These are phyloP conservation scores for Aspergillus novoparasiticus DNA, from an alignment of 2,329 filamentous ascomycete species.

Conservation along the genomic window DNA sequence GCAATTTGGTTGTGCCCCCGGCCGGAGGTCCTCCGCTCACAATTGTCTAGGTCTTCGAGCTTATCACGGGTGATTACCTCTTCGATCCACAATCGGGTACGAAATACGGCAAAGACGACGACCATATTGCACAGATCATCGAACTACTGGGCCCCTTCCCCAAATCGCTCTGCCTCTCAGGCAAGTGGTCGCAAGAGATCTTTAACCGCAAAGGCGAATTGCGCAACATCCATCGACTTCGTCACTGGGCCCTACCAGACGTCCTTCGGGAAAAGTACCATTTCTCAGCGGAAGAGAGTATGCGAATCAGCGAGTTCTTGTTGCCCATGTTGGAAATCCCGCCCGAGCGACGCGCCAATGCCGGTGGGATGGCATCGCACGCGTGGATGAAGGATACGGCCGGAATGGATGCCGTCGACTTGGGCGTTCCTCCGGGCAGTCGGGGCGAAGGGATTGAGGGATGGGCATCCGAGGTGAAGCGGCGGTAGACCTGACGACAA, in stretches of 20 bases:
- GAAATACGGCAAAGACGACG: conserved; percentile 98
- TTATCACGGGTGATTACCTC: conserved; percentile 97
- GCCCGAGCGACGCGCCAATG: conserved; percentile 88
- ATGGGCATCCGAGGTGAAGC: conserved; percentile 87
- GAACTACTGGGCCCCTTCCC: conserved; percentile 93
- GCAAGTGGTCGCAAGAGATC: conserved; percentile 98
- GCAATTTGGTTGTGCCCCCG: not conserved
- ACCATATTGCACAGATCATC: conserved; percentile 98
- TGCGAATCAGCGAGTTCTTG: conserved; percentile 78
- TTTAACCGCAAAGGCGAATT: conserved; percentile 98
- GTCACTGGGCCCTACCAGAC: conserved; percentile 93
- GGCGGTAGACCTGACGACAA: conserved; percentile 55
- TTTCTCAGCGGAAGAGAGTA: conserved; percentile 80
- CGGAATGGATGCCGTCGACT: conserved; percentile 79
- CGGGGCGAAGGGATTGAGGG: conserved; percentile 91
- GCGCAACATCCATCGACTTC: conserved; percentile 92
- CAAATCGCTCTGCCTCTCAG: conserved; percentile 84
- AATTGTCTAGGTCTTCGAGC: conserved; percentile 72
- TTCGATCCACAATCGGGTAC: conserved; percentile 98
- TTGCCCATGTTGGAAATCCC: conserved; percentile 87
- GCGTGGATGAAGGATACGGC: conserved; percentile 80
- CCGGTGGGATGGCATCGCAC: conserved; percentile 90
- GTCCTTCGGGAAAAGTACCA: conserved; percentile 97
- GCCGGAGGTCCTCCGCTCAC: not conserved
- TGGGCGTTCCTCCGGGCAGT: conserved; percentile 77